A percentile compares a stretch with the other conserved stretches of the same genome.
Evolutionary conservation across 805 yeast species (phyloP).

Genomic region (Phaffomyces antillensis): DNA sequence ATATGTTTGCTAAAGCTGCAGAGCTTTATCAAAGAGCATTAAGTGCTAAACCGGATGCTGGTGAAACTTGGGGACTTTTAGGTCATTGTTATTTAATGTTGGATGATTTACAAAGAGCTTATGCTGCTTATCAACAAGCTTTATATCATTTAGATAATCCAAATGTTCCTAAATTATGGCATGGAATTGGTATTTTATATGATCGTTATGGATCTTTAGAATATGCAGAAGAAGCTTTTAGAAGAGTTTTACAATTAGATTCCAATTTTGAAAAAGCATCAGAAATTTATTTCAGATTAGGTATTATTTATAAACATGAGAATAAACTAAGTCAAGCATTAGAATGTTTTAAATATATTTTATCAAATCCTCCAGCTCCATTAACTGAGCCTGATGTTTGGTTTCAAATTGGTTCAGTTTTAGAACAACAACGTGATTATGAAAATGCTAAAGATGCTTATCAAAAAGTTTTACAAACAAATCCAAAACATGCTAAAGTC

Average conservation of each 20-base stretch:
- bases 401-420: constrained; percentile 96
- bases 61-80: constrained; percentile 94
- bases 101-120: constrained; percentile 93
- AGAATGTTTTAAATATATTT: constrained; percentile 90
- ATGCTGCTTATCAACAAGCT: constrained; percentile 95
- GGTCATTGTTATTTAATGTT: constrained; percentile 97
- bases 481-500: constrained; percentile 93
- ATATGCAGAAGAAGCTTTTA: constrained; percentile 98
- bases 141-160: constrained; percentile 85
- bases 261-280: constrained; percentile 94
- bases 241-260: constrained; percentile 90
- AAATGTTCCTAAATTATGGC: constrained; percentile 96
- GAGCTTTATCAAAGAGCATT: constrained; percentile 88
- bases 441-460: constrained; percentile 91
- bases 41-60: constrained; percentile 74
- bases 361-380: constrained; percentile 90
- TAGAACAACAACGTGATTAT: constrained; percentile 91
- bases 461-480: constrained; percentile 81
- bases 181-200: constrained; percentile 94
- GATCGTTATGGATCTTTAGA: constrained; percentile 95
- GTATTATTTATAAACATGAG: constrained; percentile 94
- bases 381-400: constrained; percentile 95
- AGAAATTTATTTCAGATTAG: constrained; percentile 92
- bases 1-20: constrained; percentile 89
- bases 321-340: constrained; percentile 78